These are phyloP conservation scores for Neurospora sp. DNA, from an alignment of 495 filamentous ascomycete species.

Conservation along the genomic window DNA sequence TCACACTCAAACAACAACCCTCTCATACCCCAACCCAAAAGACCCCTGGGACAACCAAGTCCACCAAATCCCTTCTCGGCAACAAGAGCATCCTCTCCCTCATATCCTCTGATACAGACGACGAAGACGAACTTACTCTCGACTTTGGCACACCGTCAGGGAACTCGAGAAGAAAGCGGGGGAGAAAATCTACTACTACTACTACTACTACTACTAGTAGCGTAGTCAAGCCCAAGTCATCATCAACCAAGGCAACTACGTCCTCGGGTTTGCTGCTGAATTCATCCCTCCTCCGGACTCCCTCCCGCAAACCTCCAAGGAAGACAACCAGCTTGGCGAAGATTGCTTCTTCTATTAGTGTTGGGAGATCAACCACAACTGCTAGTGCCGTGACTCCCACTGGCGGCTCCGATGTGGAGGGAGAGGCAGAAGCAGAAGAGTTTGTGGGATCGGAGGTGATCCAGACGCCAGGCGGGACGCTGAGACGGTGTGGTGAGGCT, in stretches of 20 bases:
- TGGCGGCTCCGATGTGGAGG: background rate
- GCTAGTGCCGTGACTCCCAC: background rate
- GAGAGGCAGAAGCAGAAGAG: background rate
- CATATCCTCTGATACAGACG: background rate
- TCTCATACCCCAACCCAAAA: background rate
- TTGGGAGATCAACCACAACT: background rate
- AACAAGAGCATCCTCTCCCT: slow-evolving; percentile 12
- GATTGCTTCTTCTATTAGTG: background rate
- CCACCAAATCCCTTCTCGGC: slow-evolving; percentile 10
- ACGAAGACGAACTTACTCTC: background rate
- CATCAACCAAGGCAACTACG: background rate
- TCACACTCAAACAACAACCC: background rate
- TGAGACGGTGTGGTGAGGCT: slow-evolving; percentile 28
- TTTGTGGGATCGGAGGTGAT: slow-evolving; percentile 5
- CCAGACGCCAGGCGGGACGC: slow-evolving; percentile 25
- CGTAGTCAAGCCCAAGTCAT: background rate
- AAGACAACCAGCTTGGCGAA: background rate
- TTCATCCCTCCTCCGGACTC: background rate
- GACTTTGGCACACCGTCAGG: background rate
- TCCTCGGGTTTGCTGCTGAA: too few species aligned
- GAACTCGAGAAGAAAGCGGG: background rate
- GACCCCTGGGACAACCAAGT: background rate
- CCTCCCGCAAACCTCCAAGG: background rate
- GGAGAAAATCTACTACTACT: background rate
- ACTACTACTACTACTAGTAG: background rate